Evolutionary conservation across 768 basidiomycete genomes (phyloP), one percentile per base, ranked within the genome.

Genomic region (Suillus placidus): DNA sequence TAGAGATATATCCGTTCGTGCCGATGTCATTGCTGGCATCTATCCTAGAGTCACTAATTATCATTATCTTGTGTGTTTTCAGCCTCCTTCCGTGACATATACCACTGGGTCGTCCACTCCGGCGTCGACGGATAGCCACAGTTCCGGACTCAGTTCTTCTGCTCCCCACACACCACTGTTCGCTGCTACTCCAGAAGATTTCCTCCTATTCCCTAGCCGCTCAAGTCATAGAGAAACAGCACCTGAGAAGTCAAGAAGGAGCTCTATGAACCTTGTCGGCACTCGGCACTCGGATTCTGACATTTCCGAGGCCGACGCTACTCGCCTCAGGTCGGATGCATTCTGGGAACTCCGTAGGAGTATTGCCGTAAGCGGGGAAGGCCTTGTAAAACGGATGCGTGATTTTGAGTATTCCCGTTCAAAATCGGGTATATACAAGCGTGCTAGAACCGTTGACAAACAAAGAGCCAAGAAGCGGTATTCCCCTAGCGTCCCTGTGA

Each of bases 331-430:
- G 64, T 86, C 88, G 0, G 81, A 80, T 64, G 90, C 91, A 6
- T 90, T 90, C 66, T 82, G 83, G 75, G 88, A 90, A 68, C 83
- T 92, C 45, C 86, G 82, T 52, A 80, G 82, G 70, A 89, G 85
- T 67, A 81, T 92, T 26, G 80, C 81, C 35, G 85, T 90, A 69
- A 86, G 80, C 67, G 89, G 88, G 23, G 89, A 92, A 69, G 85
- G 87, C 8, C 82, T 92, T 57, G 83, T 92, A 14, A 84, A 81
- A 64, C 87, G 88, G 61, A 92, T 92, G 90, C 88, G 88, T 63
- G 87, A 90, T 68, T 89, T 87, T 72, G 90, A 92, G 74, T 76
- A 80, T 58, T 80, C 81, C 32, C 80, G 86, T 63, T 83, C 83
- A 43, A 77, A 78, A 65, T 77, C 78, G 40, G 77, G 74, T 60